Conservation (phyloP, 768 basidiomycete species). For the Tulasnella sp. region DNA sequence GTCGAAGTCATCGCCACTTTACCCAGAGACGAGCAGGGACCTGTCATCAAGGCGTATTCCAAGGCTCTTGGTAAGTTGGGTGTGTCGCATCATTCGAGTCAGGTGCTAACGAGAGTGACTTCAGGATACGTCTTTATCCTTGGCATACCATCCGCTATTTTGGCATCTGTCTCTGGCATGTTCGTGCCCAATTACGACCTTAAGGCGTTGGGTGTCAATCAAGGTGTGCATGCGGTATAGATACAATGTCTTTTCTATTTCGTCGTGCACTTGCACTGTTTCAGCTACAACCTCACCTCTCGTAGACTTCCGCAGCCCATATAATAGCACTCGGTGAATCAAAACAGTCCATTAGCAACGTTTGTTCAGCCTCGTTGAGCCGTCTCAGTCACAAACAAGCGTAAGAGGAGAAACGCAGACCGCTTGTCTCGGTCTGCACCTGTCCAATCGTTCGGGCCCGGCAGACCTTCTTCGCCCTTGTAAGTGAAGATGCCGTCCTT, state of each 20-base stretch:
- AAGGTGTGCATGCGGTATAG: conserved; percentile 8
- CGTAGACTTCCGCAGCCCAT: not conserved
- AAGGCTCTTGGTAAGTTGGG: conserved; percentile 11
- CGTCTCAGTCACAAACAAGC: conserved; percentile 2
- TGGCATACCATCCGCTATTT: conserved; percentile 25
- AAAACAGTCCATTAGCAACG: not conserved
- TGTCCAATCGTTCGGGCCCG: conserved; percentile 3
- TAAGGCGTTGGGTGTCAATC: conserved; percentile 20
- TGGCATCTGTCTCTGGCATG: conserved; percentile 23
- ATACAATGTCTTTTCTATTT: not conserved
- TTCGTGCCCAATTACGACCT: conserved; percentile 27
- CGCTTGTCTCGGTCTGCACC: conserved; percentile 13
- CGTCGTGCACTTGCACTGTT: not conserved
- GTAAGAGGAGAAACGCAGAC: conserved; percentile 8
- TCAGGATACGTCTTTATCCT: conserved; percentile 27
- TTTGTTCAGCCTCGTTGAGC: not conserved
- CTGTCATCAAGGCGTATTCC: conserved; percentile 20
- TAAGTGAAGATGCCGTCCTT: conserved; percentile 6
- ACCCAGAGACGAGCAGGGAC: conserved; percentile 12
- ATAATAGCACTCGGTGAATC: not conserved
- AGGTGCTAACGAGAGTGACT: not conserved
- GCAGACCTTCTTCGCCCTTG: conserved; percentile 1
- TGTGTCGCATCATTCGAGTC: not conserved
- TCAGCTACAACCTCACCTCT: not conserved
- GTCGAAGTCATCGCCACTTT: conserved; percentile 25